These are phyloP conservation scores for Wallacemonas sp. DNA, from an alignment of 208 protist species.

Conservation along the genomic window DNA sequence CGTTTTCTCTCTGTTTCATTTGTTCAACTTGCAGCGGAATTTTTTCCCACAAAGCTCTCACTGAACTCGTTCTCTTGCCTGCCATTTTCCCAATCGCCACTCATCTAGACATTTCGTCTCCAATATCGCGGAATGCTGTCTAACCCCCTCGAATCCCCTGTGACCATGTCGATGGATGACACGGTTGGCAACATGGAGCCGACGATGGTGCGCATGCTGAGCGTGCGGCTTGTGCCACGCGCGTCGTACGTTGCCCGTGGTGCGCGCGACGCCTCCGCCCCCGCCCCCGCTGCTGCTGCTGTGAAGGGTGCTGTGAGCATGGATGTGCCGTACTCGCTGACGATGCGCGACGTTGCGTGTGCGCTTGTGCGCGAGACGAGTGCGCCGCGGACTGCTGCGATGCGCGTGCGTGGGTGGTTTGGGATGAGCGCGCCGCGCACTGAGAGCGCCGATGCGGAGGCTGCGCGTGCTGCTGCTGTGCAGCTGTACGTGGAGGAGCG, in stretches of 20 bases:
- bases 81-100: too few relatives aligned
- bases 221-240: slow-evolving; percentile 1
- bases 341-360: background rate
- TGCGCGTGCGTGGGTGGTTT: slow-evolving; percentile 8
- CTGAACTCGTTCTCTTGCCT: too few relatives aligned
- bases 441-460: background rate
- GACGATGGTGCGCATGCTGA: slow-evolving; percentile 13
- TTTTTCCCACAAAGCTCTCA: too few relatives aligned
- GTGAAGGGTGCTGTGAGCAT: background rate
- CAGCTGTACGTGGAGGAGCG: slow-evolving; percentile 15
- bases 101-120: too few relatives aligned
- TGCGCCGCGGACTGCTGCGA: slow-evolving; percentile 1
- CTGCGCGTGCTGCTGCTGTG: slow-evolving; percentile 6
- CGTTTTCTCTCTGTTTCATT: too few relatives aligned
- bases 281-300: background rate
- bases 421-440: background rate
- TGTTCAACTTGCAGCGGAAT: too few relatives aligned
- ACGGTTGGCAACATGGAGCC: background rate
- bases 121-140: background rate
- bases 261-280: background rate
- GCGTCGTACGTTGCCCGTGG: slow-evolving; percentile 7
- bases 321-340: slow-evolving; percentile 16
- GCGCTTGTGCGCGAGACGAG: slow-evolving; percentile 4
- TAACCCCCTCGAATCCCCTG: background rate
- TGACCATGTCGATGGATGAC: background rate